Base-by-base conservation (phyloP, 78 protist species). In the Dictyostelium citrinum region DNA sequence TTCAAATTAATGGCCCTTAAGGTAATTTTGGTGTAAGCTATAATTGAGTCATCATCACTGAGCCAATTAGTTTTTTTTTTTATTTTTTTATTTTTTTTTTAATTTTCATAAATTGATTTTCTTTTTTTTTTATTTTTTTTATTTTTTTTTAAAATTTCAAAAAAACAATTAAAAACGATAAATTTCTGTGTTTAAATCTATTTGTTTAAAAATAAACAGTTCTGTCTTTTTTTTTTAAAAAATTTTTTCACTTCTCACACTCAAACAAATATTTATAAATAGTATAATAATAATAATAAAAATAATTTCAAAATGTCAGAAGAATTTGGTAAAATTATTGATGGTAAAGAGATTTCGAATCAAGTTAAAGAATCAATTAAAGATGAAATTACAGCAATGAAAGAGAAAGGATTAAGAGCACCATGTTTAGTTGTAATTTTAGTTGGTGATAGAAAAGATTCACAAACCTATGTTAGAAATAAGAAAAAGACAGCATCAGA, bases 361-460 rank as follows among this genome's bases (percentile, higher is more conserved):
- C 41, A 81, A 20, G 58, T 90, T 83, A 75, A 46, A 51, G 20
- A 29, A 35, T 22, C 46, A 6, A 51, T 93, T 41, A 84, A 93
- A 79, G 71, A 55, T 10, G 81, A 71, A n/a, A 82, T 84, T 11
- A 37, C 37, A 17, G 7, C 46, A 31, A 17, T 93, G 37, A 71
- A 27, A n/a, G 60, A 20, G 12, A 11, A 78, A 51, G 86, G 90
- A 37, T 51, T 49, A 27, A 61, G 90, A 71, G 90, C 90, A 72
- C 95, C 95, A 76, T 64, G 90, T 39, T 41, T 93, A 20, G 96
- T 74, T 31, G 96, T 93, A 10, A 82, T 93, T 9, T 51, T 93
- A 8, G 96, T 93, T 74, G 96, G 96, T 55, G 81, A 85, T 17
- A 82, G 96, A 64, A 75, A 58, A 58, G 96, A 93, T 75, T 93